Evolutionary conservation across 1,139 yeast species (phyloP), one percentile per base, ranked within the genome.

Genomic region (Suhomyces wounanorum): DNA sequence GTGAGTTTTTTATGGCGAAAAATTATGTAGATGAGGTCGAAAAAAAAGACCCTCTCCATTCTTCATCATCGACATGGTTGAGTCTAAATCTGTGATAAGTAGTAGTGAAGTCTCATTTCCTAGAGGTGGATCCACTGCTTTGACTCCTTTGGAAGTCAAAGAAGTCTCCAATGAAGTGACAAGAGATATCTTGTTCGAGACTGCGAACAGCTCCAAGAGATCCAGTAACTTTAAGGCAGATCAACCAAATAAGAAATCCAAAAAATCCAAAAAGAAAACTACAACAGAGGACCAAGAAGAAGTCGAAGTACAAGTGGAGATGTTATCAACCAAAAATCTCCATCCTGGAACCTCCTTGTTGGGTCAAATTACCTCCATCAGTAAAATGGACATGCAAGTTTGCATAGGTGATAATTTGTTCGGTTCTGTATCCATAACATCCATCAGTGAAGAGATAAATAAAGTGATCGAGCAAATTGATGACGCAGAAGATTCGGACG

Each of bases 131-230:
- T 83, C 88, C 10, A 81, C 92, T 23, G 89, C 85, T 16, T 79
- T 92, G 66, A 83, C 96, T 2, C 92, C 99, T 5, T 73, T 94
- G 58, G 99, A 94, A 70, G 84, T 90, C 59, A 91, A 91, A 67
- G 96, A 91, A 65, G 95, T 92, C 49, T 85, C 96, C 39, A 91
- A 90, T 64, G 96, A 94, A 67, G 99, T 95, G 42, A 85, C 92
- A 31, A 82, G 82, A 59, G 99, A 94, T 73, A 96, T 89, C 26
- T 74, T 89, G 50, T 88, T 88, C 59, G 92, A 83, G 60, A 69
- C 75, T 44, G 60, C 77, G 21, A 68, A 65, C 16, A 48, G 70
- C 14, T 48, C 61, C 21, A 76, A 75, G 53, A 69, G 79, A 62
- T 52, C 71, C 28, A 55, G 52, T 30, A 48, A 64, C 10, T 51